phyloP scores from a whole-genome alignment of 2,329 filamentous ascomycete species.

The Ceratocystis albifundus region DNA sequence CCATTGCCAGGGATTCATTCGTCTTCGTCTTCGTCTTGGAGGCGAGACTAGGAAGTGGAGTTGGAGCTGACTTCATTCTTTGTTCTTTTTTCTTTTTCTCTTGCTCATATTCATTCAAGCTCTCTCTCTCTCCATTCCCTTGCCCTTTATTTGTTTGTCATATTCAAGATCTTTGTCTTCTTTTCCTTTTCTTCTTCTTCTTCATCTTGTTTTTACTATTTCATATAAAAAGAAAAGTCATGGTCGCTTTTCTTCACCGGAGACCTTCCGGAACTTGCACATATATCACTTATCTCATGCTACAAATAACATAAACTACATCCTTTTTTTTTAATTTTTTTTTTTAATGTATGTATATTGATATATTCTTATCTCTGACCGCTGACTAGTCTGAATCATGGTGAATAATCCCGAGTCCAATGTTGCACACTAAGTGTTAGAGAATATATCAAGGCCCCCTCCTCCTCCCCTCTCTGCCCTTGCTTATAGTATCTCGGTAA shows the following conservation, averaged over 20 bases:
- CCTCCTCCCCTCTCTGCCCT: background rate
- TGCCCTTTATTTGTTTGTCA: background rate
- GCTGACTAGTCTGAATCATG: background rate
- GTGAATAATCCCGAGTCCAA: background rate
- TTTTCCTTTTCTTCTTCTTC: background rate
- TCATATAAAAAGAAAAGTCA: background rate
- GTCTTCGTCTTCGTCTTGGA: background rate
- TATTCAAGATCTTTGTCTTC: background rate
- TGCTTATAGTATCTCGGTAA: background rate
- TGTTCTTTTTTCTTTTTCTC: background rate
- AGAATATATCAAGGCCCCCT: background rate
- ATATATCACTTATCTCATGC: background rate
- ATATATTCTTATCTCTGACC: background rate
- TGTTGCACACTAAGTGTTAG: background rate
- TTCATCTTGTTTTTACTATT: background rate
- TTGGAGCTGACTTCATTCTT: background rate
- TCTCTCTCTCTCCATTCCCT: too few relatives aligned
- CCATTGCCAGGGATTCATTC: background rate
- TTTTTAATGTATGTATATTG: background rate
- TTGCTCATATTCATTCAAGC: background rate
- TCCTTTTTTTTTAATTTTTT: background rate
- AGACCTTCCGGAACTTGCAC: background rate
- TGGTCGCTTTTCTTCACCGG: background rate
- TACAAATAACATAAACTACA: constrained; percentile 2
- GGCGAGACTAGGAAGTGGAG: background rate